Evolutionary conservation across 140 eudicot genomes (phyloP).

Genomic region (Stevia rebaudiana): DNA sequence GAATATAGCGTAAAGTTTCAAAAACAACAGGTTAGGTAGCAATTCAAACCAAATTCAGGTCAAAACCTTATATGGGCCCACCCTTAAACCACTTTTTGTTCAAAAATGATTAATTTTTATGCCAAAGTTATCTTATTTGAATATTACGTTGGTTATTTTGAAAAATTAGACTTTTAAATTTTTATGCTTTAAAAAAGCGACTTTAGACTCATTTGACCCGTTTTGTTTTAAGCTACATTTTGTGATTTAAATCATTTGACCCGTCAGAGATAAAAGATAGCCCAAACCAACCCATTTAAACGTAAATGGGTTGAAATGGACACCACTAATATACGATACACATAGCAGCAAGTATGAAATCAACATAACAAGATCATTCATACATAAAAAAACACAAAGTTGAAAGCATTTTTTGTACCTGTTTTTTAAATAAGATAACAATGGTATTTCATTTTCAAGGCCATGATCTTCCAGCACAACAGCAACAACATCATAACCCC

Average conservation of each 20-base stretch:
- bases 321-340: not conserved
- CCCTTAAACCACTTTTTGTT: not conserved
- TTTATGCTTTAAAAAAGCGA: not conserved
- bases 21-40: not conserved
- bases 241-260: not conserved
- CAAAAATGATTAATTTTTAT: no score
- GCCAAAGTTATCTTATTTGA: no score
- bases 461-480: slow-evolving; percentile 80
- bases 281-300: not conserved
- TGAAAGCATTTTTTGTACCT: slow-evolving; percentile 35
- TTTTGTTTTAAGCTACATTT: no score
- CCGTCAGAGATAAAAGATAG: not conserved
- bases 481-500: slow-evolving; percentile 95
- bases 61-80: not conserved
- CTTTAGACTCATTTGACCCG: not conserved
- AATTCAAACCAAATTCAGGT: not conserved
- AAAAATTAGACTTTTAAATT: not conserved
- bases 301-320: not conserved
- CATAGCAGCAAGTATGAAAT: not conserved
- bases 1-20: not conserved
- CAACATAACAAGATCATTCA: not conserved
- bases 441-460: slow-evolving; percentile 66
- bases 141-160: not conserved
- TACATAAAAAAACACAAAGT: not conserved
- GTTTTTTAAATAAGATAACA: slow-evolving; percentile 57